These are phyloP conservation scores for Cicer cuneatum DNA, from an alignment of 306 rosid species.

Conservation along the genomic window DNA sequence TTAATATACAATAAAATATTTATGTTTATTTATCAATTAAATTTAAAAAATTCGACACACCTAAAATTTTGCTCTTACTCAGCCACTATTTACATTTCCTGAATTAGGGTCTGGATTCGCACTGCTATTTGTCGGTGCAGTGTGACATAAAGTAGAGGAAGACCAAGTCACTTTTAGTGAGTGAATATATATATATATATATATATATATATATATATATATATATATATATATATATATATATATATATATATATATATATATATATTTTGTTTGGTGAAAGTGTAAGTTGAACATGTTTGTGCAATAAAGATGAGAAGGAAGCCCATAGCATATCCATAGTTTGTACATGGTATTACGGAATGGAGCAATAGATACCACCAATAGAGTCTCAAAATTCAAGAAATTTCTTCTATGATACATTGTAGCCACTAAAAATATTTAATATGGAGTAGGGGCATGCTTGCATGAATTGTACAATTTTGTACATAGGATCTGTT, in stretches of 20 bases:
- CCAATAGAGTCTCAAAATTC: slow-evolving; percentile 30
- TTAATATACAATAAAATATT: no score
- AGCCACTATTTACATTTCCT: no score
- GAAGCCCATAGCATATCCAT: slow-evolving; percentile 59
- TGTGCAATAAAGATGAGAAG: slow-evolving; percentile 54
- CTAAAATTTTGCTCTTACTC: no score
- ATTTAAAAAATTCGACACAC: no score
- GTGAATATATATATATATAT: not conserved
- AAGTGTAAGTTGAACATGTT: slow-evolving; percentile 26
- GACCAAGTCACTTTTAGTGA: no score
- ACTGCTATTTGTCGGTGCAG: no score
- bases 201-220: not conserved
- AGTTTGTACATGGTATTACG: slow-evolving; percentile 36
- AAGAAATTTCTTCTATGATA: slow-evolving; percentile 35
- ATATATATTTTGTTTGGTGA: slow-evolving; percentile 25
- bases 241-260: not conserved
- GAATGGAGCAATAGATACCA: slow-evolving; percentile 45
- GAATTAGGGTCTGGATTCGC: no score
- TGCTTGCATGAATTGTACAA: slow-evolving; percentile 47
- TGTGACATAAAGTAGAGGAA: no score
- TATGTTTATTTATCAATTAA: no score
- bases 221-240: not conserved
- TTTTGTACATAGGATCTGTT: slow-evolving; percentile 64
- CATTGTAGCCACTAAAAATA: slow-evolving; percentile 1
- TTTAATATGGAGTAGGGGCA: slow-evolving; percentile 33